Conservation (phyloP, 257 asterid genomes). For the Cinchona pubescens region DNA sequence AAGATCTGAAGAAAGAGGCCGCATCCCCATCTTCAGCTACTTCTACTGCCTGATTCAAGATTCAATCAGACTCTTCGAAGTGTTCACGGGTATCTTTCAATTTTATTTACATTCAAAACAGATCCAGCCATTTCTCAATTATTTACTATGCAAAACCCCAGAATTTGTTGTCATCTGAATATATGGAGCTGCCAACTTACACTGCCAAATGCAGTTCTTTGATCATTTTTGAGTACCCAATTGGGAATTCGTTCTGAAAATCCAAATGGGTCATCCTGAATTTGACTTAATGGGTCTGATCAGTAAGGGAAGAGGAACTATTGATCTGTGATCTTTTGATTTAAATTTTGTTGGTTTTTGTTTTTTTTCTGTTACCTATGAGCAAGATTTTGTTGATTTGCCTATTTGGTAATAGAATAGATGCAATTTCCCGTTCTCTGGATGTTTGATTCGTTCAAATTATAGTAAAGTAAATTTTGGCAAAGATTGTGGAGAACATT, state of each 20-base stretch:
- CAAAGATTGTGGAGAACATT: neutral
- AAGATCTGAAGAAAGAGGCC: slow-evolving; percentile 47
- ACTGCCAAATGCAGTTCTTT: neutral
- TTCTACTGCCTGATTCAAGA: slow-evolving; percentile 73
- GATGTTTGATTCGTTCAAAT: neutral
- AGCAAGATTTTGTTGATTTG: neutral
- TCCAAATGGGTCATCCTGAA: slow-evolving; percentile 7
- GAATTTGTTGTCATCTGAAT: slow-evolving; percentile 1
- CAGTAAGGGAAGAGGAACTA: slow-evolving; percentile 6
- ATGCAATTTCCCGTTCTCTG: neutral
- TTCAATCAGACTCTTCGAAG: slow-evolving; percentile 89
- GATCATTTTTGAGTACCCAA: slow-evolving; percentile 8
- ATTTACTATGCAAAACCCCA: neutral
- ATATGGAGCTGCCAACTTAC: neutral
- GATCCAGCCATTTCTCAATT: slow-evolving; percentile 5
- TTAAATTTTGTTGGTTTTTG: neutral
- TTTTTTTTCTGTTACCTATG: neutral
- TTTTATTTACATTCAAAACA: neutral
- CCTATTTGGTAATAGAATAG: neutral
- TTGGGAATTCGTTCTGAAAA: slow-evolving; percentile 2
- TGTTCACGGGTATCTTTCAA: slow-evolving; percentile 91
- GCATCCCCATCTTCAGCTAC: slow-evolving; percentile 32
- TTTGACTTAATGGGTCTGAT: slow-evolving; percentile 14
- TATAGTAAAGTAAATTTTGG: neutral
- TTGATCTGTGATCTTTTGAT: neutral